phyloP scores from a whole-genome alignment of 441 rosid species.

The Erysimum cheiri region DNA sequence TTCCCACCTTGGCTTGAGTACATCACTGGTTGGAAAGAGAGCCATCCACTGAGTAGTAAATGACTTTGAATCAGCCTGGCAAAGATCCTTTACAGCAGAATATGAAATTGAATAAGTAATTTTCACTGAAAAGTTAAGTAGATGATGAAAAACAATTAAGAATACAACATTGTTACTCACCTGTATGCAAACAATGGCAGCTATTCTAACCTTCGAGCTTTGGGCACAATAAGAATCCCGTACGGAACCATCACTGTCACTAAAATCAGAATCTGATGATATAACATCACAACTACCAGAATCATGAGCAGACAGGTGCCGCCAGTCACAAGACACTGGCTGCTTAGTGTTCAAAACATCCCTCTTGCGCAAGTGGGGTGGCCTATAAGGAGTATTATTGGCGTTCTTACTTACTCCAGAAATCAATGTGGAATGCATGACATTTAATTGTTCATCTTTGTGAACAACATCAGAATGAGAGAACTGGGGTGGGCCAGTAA shows the following conservation, averaged over 20 bases:
- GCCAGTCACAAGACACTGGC: constrained; percentile 51
- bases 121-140: constrained; percentile 11
- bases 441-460: constrained; percentile 53
- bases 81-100: constrained; percentile 66
- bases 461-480: constrained; percentile 42
- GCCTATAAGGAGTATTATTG: constrained; percentile 69
- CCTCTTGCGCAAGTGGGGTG: constrained; percentile 90
- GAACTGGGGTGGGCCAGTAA: constrained; percentile 50
- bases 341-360: constrained; percentile 50
- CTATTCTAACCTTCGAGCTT: constrained; percentile 82
- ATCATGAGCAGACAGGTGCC: constrained; percentile 52
- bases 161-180: constrained; percentile 46
- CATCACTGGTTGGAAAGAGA: constrained; percentile 89
- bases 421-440: constrained; percentile 46
- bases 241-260: constrained; percentile 77
- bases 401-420: constrained; percentile 49
- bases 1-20: constrained; percentile 72
- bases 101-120: constrained; percentile 8
- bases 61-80: constrained; percentile 89
- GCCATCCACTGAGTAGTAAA: constrained; percentile 86
- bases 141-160: constrained; percentile 17
- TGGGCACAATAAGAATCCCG: constrained; percentile 55
- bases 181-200: constrained; percentile 85
- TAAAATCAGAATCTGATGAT: constrained; percentile 91
- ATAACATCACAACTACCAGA: constrained; percentile 52